Evolutionary conservation across 768 basidiomycete genomes (phyloP).

Genomic region (Favolaschia claudopus): DNA sequence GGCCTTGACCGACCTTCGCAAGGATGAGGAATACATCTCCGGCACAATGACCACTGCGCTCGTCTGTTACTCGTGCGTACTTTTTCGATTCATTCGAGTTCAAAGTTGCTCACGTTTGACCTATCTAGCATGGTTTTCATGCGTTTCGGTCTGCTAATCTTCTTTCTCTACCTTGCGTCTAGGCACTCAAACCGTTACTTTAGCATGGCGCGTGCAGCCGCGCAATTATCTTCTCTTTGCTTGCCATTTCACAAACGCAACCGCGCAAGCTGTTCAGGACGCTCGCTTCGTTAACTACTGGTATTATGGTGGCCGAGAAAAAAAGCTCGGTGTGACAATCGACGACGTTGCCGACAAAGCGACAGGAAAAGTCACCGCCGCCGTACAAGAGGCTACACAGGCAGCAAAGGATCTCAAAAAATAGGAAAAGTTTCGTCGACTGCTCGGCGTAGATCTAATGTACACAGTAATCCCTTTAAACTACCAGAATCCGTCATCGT

Average conservation of each 20-base stretch:
- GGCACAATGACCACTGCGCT: conserved; percentile 96
- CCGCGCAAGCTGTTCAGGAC: conserved; percentile 86
- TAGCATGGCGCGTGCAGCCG: conserved; percentile 95
- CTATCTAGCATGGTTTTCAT: conserved; percentile 79
- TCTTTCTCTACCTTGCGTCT: conserved; percentile 10
- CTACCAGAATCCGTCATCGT: conserved; percentile 83
- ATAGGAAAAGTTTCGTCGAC: conserved; percentile 26
- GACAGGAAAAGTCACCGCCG: conserved; percentile 52
- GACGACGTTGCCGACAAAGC: conserved; percentile 37
- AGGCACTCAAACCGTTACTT: conserved; percentile 5
- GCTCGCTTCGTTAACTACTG: conserved; percentile 90
- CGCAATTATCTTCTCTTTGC: conserved; percentile 96
- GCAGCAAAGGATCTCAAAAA: conserved; percentile 39
- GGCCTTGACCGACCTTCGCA: conserved; percentile 87
- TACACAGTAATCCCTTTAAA: conserved; percentile 26
- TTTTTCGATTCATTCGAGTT: conserved; percentile 9
- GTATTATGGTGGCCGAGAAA: conserved; percentile 88
- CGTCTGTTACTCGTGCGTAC: conserved; percentile 91
- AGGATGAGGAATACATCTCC: conserved; percentile 97
- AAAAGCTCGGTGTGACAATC: conserved; percentile 54
- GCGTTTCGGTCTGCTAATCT: conserved; percentile 77
- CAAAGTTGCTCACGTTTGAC: conserved; percentile 7
- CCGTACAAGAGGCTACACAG: conserved; percentile 61
- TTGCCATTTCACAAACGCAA: conserved; percentile 91
- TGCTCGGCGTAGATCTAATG: conserved; percentile 32